phyloP scores from a whole-genome alignment of 2,329 filamentous ascomycete species.

The Xylaria arbuscula region DNA sequence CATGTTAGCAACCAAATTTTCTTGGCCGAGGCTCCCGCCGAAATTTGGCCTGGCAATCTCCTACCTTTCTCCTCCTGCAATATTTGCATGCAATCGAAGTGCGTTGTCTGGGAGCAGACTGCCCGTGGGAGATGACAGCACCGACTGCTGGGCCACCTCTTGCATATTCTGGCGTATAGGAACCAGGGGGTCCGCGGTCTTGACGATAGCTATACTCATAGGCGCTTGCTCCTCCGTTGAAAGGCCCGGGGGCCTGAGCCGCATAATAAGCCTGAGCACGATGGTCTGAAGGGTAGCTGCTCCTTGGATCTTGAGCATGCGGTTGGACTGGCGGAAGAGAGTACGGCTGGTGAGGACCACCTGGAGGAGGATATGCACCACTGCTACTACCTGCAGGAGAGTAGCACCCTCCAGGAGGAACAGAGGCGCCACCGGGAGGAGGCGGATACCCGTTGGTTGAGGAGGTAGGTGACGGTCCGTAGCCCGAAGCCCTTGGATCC shows the following conservation, averaged over 20 bases:
- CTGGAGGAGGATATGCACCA: conserved; percentile 44
- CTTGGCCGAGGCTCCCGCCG: background rate
- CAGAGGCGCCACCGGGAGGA: conserved; percentile 42
- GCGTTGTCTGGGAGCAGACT: conserved; percentile 67
- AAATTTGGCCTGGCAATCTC: conserved; percentile 28
- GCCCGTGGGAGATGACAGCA: conserved; percentile 55
- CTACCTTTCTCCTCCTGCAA: conserved; percentile 70
- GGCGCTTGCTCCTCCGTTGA: conserved; percentile 33
- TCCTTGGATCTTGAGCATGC: conserved; percentile 48
- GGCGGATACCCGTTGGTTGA: conserved; percentile 61
- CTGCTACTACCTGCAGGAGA: conserved; percentile 42
- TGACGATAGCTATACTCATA: conserved; percentile 52
- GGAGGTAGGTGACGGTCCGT: conserved; percentile 56
- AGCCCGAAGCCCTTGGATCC: conserved; percentile 53
- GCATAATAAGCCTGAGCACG: conserved; percentile 48
- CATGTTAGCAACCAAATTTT: conserved; percentile 41
- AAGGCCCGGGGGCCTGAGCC: conserved; percentile 38
- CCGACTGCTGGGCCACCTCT: conserved; percentile 51
- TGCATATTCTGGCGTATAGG: conserved; percentile 48
- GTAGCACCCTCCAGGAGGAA: conserved; percentile 40
- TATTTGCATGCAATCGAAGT: conserved; percentile 71
- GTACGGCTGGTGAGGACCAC: conserved; percentile 37
- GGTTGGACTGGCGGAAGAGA: conserved; percentile 50
- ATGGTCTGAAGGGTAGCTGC: conserved; percentile 55
- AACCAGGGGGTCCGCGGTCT: conserved; percentile 47